Evolutionary conservation across 148 eudicot species (phyloP).

Genomic region (Dianthus caryophyllus): DNA sequence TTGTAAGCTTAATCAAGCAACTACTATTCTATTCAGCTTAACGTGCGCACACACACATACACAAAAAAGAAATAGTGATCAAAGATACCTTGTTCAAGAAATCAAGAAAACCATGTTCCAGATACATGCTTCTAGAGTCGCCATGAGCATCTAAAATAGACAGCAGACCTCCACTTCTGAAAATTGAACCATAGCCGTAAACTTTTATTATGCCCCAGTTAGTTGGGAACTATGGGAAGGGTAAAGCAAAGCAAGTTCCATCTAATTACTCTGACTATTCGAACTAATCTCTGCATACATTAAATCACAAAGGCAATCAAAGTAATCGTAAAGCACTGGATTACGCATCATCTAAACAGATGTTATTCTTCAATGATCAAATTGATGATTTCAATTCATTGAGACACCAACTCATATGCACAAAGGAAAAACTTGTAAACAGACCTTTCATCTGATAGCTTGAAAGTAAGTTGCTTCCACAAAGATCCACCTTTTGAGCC

Average conservation of each 20-base stretch:
- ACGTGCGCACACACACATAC: no score
- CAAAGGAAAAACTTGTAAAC: not conserved
- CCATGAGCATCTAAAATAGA: slow-evolving; percentile 70
- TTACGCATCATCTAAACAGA: not conserved
- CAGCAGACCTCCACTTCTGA: slow-evolving; percentile 61
- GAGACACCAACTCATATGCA: slow-evolving; percentile 7
- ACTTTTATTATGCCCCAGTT: slow-evolving; percentile 4
- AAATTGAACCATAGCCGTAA: slow-evolving; percentile 29
- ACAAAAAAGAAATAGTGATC: not conserved
- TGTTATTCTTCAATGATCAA: not conserved
- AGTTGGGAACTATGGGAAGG: slow-evolving; percentile 6
- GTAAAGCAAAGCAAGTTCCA: not conserved
- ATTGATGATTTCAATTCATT: not conserved
- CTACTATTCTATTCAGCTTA: not conserved
- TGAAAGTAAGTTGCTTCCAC: slow-evolving; percentile 83
- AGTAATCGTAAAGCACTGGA: not conserved
- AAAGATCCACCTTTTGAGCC: slow-evolving; percentile 87
- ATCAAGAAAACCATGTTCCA: slow-evolving; percentile 77
- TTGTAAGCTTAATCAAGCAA: not conserved
- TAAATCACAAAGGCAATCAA: not conserved
- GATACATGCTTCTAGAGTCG: slow-evolving; percentile 34
- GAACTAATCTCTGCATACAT: not conserved
- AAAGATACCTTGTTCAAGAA: slow-evolving; percentile 68
- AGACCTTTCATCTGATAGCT: slow-evolving; percentile 66
- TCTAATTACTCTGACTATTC: not conserved